Evolutionary conservation across 352 stramenopile genomes (phyloP).

Genomic region (Globisporangium cystogenes): DNA sequence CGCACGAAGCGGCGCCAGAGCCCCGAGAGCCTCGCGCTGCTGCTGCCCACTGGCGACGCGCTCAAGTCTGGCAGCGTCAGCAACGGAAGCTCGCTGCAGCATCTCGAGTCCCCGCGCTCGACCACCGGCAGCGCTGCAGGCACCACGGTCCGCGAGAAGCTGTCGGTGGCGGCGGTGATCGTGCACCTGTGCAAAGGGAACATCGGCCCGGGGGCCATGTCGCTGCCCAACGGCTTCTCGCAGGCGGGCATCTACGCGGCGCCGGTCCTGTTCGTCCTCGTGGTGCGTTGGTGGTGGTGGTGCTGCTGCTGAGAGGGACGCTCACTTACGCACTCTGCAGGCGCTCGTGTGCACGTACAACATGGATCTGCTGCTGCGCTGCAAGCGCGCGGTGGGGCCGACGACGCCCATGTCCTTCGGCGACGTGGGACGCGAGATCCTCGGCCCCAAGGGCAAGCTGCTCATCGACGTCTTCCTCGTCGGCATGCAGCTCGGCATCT

Average conservation of each 20-base stretch:
- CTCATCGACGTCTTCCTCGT: conserved; percentile 80
- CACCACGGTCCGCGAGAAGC: conserved; percentile 24
- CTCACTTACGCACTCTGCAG: conserved; percentile 11
- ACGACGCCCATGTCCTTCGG: conserved; percentile 59
- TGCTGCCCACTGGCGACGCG: background rate
- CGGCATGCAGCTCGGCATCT: conserved; percentile 73
- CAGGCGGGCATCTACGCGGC: conserved; percentile 61
- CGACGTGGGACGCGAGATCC: conserved; percentile 56
- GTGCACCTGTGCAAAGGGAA: conserved; percentile 76
- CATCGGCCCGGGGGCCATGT: conserved; percentile 75
- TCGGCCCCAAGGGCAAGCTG: conserved; percentile 52
- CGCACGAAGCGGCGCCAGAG: background rate
- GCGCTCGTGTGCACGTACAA: conserved; percentile 78
- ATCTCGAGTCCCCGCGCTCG: background rate
- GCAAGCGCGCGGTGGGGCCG: conserved; percentile 56
- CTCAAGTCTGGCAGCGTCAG: background rate
- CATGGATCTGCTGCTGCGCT: conserved; percentile 71
- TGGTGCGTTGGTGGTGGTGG: conserved; percentile 19
- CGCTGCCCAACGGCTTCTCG: conserved; percentile 70
- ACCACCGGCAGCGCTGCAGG: background rate
- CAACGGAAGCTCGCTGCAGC: background rate
- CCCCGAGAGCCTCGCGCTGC: background rate
- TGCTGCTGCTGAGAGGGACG: background rate
- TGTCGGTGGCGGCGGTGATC: conserved; percentile 44
- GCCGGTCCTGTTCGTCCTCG: conserved; percentile 50